Base-by-base conservation (phyloP, 805 yeast genomes). In the Teunomyces cretensis region DNA sequence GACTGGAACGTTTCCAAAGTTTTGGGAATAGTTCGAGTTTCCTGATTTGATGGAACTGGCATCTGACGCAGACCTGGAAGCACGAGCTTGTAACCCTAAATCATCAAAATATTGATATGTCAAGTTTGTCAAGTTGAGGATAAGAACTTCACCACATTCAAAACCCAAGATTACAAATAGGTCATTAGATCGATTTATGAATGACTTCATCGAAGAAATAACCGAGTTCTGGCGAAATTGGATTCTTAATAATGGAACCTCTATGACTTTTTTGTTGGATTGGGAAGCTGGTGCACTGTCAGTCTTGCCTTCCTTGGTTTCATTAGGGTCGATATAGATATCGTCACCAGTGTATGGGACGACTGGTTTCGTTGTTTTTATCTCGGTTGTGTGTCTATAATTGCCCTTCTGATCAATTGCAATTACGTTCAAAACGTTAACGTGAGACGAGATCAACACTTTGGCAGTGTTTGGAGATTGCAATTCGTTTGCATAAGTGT, bases 61-160 rank as follows among this genome's bases (percentile, higher is more conserved):
- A 14, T 44, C 44, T 8, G 45, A 9, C 9, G 22, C n/a, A 15
- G 32, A 35, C 14, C 45, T 31, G 12, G 49, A 44, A 5, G 54
- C 41, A 33, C 55, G 30, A 27, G 14, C 15, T 8, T 38, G 30
- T n/a, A 28, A 17, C 13, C 41, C 41, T 79, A 83, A 50, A 61
- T 67, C 49, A 74, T 61, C 43, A 72, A 77, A 40, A 60, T 65
- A 33, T 72, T 78, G 41, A 80, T 73, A 50, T 58, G 67, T 47
- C 57, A 69, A 51, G 65, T 73, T 46, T 62, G 59, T 47, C 58
- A 84, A 76, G 50, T 84, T 86, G 30, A 83, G 49, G 75, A 88
- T 74, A 5, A 85, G 50, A 2, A 86, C 60, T 52, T 83, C 88
- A n/a, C 92, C 89, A 1, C 81, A 65, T 14, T 83, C 78, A 49